Percentiles rank a stretch among this genome's conserved stretches.
Conservation (phyloP, 139 green algal species). For the Chlorella sp. region DNA sequence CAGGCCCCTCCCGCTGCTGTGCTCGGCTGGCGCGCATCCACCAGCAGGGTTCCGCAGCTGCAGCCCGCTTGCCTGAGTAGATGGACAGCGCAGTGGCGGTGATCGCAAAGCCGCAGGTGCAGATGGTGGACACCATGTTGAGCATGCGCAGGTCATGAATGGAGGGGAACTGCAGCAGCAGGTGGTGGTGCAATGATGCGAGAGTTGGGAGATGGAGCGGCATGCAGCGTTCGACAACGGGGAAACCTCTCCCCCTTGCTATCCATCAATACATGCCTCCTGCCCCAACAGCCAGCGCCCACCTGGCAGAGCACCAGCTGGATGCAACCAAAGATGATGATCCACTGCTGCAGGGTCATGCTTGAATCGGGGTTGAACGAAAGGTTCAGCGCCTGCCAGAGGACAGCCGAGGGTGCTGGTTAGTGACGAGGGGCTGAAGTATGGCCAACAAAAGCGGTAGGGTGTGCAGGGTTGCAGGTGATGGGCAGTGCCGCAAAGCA, state of each 20-base stretch:
- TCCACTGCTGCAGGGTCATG: conserved; percentile 53
- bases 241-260: no score
- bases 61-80: conserved; percentile 21
- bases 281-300: background rate
- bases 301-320: conserved; percentile 59
- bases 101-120: conserved; percentile 45
- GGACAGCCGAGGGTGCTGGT: no score
- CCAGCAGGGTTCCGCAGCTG: no score
- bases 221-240: no score
- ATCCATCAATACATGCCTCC: no score
- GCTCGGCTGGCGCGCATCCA: no score
- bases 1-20: no score
- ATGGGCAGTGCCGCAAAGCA: background rate
- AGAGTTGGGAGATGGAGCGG: no score
- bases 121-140: conserved; percentile 56
- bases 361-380: conserved; percentile 31
- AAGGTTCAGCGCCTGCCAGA: conserved; percentile 46
- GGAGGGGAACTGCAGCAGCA: conserved; percentile 25
- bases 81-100: conserved; percentile 41
- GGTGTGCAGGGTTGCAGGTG: background rate
- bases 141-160: conserved; percentile 49
- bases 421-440: no score
- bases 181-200: no score
- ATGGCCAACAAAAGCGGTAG: background rate
- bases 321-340: conserved; percentile 55